Percentiles rank a stretch among this genome's conserved stretches.
Conservation (phyloP, 108 stramenopile species). For the Nannochloropsis salina region DNA sequence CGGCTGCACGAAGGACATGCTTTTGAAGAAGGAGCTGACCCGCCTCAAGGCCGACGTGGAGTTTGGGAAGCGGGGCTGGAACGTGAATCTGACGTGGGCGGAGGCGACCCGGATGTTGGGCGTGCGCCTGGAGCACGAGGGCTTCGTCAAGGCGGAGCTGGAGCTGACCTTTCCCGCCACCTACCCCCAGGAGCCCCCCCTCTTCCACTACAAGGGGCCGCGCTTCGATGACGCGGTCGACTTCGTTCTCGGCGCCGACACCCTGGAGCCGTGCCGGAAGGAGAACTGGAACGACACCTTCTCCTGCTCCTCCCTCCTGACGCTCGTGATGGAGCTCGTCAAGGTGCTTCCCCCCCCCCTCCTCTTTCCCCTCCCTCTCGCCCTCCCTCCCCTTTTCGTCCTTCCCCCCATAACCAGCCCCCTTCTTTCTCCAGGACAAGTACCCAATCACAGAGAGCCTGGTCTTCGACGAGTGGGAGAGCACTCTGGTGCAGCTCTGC, state of each 20-base stretch:
- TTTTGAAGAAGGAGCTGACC: neutral
- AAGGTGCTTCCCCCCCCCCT: neutral
- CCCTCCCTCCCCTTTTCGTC: neutral
- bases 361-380: neutral
- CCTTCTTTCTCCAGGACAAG: neutral
- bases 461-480: neutral
- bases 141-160: neutral
- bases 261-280: neutral
- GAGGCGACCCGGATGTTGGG: neutral
- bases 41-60: neutral
- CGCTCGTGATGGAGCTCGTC: neutral
- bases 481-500: neutral
- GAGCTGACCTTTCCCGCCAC: neutral
- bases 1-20: slow-evolving; percentile 1
- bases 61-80: neutral
- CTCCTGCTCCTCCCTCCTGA: neutral
- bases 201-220: neutral
- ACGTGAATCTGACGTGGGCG: neutral
- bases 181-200: neutral
- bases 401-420: neutral
- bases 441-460: neutral
- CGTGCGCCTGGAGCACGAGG: neutral
- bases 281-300: slow-evolving; percentile 16
- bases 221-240: neutral
- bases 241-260: neutral